Evolutionary conservation across 306 rosid species (phyloP).

Genomic region (Cucumis cinereus): DNA sequence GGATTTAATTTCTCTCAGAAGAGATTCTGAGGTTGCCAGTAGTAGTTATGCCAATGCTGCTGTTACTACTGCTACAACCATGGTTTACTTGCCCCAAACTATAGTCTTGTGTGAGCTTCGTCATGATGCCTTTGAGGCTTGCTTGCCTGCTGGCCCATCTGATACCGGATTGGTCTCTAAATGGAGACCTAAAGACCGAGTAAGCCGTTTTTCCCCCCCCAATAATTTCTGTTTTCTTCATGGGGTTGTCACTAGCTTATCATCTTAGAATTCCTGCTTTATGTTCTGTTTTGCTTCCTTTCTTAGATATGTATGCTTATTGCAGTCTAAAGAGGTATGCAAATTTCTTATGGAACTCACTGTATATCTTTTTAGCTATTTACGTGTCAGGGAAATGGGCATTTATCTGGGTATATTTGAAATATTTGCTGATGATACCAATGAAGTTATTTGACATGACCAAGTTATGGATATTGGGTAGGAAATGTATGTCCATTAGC

Average conservation of each 20-base stretch:
- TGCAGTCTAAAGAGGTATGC: neutral
- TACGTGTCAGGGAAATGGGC: neutral
- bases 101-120: constrained; percentile 60
- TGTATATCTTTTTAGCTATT: neutral
- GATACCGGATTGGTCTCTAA: constrained; percentile 80
- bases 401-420: neutral
- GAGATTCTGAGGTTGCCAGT: constrained; percentile 58
- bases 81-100: constrained; percentile 82
- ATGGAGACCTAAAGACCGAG: constrained; percentile 93
- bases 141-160: constrained; percentile 55
- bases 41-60: constrained; percentile 45
- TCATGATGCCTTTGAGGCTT: constrained; percentile 79
- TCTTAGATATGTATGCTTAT: neutral
- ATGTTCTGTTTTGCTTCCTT: neutral
- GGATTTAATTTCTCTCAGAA: constrained; percentile 25
- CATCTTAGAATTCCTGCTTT: neutral
- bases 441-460: neutral
- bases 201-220: constrained; percentile 14
- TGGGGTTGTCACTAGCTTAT: neutral
- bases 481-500: neutral
- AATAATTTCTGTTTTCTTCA: neutral
- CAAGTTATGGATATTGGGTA: neutral
- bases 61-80: constrained; percentile 35
- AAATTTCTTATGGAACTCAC: neutral
- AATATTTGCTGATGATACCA: neutral